A percentile compares a stretch with the other conserved stretches of the same genome.
Conservation (phyloP, 352 stramenopile genomes). For the Pythium phragmiticola region DNA sequence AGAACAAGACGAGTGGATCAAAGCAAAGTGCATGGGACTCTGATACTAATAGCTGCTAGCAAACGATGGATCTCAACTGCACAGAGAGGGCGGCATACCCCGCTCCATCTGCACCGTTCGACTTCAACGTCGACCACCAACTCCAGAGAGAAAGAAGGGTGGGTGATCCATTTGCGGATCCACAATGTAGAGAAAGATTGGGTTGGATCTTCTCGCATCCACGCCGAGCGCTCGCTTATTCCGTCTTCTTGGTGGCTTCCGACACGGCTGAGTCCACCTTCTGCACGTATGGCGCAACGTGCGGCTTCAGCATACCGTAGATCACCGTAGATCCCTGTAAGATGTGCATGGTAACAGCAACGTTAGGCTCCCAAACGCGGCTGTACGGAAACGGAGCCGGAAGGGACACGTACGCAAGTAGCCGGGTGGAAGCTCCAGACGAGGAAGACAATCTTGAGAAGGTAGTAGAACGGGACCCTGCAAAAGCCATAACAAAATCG, state of each 20-base stretch:
- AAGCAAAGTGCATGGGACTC: slow-evolving; percentile 28
- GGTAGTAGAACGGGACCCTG: slow-evolving; percentile 86
- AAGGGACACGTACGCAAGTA: slow-evolving; percentile 45
- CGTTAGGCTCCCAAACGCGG: neutral
- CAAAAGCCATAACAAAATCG: neutral
- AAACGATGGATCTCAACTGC: neutral
- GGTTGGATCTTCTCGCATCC: neutral
- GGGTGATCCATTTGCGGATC: neutral
- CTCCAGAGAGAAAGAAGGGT: neutral
- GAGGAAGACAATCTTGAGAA: slow-evolving; percentile 86
- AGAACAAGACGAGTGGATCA: slow-evolving; percentile 3
- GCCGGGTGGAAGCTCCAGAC: slow-evolving; percentile 83
- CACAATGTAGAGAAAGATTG: neutral
- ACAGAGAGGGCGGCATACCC: neutral
- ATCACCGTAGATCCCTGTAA: slow-evolving; percentile 74
- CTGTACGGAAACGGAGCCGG: neutral
- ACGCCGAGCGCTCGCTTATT: slow-evolving; percentile 27
- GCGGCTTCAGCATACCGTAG: slow-evolving; percentile 85
- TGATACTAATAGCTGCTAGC: slow-evolving; percentile 19
- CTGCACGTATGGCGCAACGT: slow-evolving; percentile 69
- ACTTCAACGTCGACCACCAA: slow-evolving; percentile 1
- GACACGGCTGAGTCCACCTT: slow-evolving; percentile 68
- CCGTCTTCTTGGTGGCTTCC: slow-evolving; percentile 50
- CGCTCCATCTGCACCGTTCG: neutral
- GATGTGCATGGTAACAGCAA: neutral